Percentiles rank a stretch among this genome's conserved stretches.
phyloP scores from a whole-genome alignment of 257 asterid genomes.

The Lavandula angustifolia region DNA sequence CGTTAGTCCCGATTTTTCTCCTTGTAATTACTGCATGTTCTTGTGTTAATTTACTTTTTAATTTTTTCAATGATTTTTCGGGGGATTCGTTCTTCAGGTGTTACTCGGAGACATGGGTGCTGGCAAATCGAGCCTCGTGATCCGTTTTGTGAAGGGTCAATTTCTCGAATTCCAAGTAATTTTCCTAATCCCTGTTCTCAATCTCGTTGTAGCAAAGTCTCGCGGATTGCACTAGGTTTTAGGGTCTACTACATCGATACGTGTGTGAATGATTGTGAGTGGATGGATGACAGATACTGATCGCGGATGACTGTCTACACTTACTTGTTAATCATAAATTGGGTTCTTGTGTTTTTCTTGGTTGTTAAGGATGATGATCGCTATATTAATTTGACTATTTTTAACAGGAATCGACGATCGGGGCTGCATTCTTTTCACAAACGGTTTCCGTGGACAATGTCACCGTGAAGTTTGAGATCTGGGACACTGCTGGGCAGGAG shows the following conservation, averaged over 20 bases:
- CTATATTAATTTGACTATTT: not conserved
- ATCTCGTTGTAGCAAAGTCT: slow-evolving; percentile 2
- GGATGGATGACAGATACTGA: not conserved
- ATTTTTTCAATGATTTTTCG: slow-evolving; percentile 8
- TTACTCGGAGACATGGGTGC: slow-evolving; percentile 95
- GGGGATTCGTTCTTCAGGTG: slow-evolving; percentile 47
- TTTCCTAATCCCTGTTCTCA: slow-evolving; percentile 19
- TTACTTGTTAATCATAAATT: slow-evolving; percentile 1
- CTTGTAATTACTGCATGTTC: not conserved
- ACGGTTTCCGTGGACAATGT: slow-evolving; percentile 74
- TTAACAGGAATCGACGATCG: slow-evolving; percentile 88
- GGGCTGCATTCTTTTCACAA: slow-evolving; percentile 94
- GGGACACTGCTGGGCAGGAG: slow-evolving; percentile 99
- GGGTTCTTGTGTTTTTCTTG: not conserved
- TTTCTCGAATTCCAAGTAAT: slow-evolving; percentile 85
- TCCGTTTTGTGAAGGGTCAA: slow-evolving; percentile 93
- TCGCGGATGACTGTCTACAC: not conserved
- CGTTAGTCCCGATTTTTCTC: slow-evolving; percentile 39
- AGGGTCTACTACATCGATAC: not conserved
- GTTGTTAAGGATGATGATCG: not conserved
- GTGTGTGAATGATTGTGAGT: not conserved
- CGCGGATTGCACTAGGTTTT: not conserved
- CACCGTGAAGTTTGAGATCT: slow-evolving; percentile 93
- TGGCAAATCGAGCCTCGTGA: slow-evolving; percentile 90
- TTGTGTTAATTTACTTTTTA: slow-evolving; percentile 5